Evolutionary conservation across 345 rosid species (phyloP), one percentile per base, ranked within the genome.

Genomic region (Trapa bicornis): DNA sequence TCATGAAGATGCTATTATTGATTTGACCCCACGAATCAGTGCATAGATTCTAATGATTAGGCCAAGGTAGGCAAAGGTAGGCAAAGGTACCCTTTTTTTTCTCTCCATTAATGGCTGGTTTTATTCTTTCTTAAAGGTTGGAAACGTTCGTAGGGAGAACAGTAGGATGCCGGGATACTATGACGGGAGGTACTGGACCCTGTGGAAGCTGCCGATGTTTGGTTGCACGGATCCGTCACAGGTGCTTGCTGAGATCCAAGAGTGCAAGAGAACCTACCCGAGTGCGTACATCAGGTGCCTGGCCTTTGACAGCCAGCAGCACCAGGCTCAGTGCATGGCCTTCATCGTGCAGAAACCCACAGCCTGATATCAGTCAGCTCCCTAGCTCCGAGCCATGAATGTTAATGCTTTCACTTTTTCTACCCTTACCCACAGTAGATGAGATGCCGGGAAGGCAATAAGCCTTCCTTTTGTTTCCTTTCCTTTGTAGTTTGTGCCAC

Each of bases 201-300:
- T 86, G 35, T 88, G 95, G 91, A 86, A 86, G 78, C 79, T 88
- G 70, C 95, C 95, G 29, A 84, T 88, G 91, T 88, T 81, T 56
- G 91, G 91, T 6, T 86, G 91, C 89, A 84, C 60, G 5, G 87
- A 86, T 37, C 56, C 91, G 0, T 70, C 87, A 14, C 85, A 84
- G 54, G 86, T 86, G 47, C 73, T 84, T 1, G 54, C 76, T 11
- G 91, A 86, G 72, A 79, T 88, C 62, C 4, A 71, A 0, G 83
- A 82, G 50, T 83, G 84, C 83, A 80, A 73, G 72, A 67, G 72
- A 53, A 47, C 83, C 11, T 86, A 77, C 78, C 89, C 89, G 38
- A 66, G 76, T 62, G 83, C 87, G 3, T 84, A 78, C 65, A 80
- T 81, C 41, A 81, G 89, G 17, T 77, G 82, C 74, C 61, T 84